Evolutionary conservation across 257 asterid genomes (phyloP).

Genomic region (Solanum tarijense): DNA sequence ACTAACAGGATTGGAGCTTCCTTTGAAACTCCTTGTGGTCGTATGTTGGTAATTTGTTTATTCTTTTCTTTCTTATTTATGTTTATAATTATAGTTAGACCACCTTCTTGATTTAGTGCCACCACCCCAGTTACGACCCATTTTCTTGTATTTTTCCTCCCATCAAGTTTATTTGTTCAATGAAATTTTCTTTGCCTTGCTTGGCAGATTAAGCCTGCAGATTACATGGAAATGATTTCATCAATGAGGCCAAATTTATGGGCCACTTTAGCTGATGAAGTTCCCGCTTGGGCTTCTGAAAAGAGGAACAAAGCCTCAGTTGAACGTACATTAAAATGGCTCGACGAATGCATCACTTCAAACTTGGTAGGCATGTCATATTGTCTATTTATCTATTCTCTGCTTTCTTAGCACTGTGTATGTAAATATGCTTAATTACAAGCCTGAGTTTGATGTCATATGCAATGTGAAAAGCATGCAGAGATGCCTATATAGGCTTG

Average conservation of each 20-base stretch:
- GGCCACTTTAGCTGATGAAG: constrained; percentile 86
- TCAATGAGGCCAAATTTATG: constrained; percentile 79
- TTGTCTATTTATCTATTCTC: not conserved
- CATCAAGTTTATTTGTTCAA: not conserved
- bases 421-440: not conserved
- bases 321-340: constrained; percentile 86
- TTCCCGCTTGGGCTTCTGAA: constrained; percentile 84
- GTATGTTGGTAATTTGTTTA: constrained; percentile 42
- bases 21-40: constrained; percentile 83
- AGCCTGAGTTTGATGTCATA: not conserved
- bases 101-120: not conserved
- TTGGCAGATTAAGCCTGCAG: constrained; percentile 57
- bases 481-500: not conserved
- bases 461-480: not conserved
- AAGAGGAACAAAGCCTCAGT: constrained; percentile 73
- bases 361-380: constrained; percentile 8
- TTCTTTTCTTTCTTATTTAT: not conserved
- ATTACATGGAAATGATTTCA: constrained; percentile 59
- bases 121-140: not conserved
- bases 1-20: constrained; percentile 74
- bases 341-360: constrained; percentile 60
- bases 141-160: not conserved
- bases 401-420: not conserved
- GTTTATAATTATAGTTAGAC: not conserved
- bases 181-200: not conserved